A percentile compares a stretch with the other conserved stretches of the same genome.
Evolutionary conservation across 1,284 basidiomycete genomes (phyloP).

Genomic region (Ceratobasidium sp.): DNA sequence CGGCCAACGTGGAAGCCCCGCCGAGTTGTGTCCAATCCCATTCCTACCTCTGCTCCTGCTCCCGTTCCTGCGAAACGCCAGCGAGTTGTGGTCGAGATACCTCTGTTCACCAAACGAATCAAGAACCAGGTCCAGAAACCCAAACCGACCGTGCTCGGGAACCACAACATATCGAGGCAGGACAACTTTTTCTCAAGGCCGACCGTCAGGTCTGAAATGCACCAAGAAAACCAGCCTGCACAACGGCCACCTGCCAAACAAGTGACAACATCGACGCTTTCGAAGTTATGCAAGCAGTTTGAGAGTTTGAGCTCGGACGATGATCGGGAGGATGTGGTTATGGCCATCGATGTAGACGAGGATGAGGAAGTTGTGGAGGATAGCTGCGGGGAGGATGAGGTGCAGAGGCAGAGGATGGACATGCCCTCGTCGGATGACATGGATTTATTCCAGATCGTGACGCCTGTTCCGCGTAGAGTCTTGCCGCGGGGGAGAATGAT

Average conservation of each 20-base stretch:
- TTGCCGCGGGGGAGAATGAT: neutral
- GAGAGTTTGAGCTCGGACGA: slow-evolving; percentile 31
- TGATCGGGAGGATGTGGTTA: slow-evolving; percentile 17
- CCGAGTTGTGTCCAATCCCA: slow-evolving; percentile 9
- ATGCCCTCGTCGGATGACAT: slow-evolving; percentile 41
- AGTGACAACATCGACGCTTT: slow-evolving; percentile 1
- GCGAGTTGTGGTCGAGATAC: slow-evolving; percentile 28
- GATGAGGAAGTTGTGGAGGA: neutral
- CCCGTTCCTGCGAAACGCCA: slow-evolving; percentile 7
- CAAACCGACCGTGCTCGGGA: slow-evolving; percentile 7
- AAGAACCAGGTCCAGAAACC: neutral
- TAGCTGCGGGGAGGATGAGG: neutral
- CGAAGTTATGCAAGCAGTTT: slow-evolving; percentile 12
- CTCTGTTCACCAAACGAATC: neutral
- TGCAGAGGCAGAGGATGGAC: neutral
- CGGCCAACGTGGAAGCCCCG: neutral
- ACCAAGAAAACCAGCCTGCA: neutral
- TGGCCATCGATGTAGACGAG: neutral
- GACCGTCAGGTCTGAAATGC: too few relatives aligned
- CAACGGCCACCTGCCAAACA: neutral
- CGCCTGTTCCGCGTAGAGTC: slow-evolving; percentile 21
- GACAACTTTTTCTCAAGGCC: too few relatives aligned
- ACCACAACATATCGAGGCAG: slow-evolving; percentile 1
- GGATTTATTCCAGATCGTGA: slow-evolving; percentile 37
- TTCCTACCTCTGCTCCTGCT: neutral